Evolutionary conservation across 1,139 yeast genomes (phyloP), one percentile per base, ranked within the genome.

Genomic region (Hanseniaspora uvarum): DNA sequence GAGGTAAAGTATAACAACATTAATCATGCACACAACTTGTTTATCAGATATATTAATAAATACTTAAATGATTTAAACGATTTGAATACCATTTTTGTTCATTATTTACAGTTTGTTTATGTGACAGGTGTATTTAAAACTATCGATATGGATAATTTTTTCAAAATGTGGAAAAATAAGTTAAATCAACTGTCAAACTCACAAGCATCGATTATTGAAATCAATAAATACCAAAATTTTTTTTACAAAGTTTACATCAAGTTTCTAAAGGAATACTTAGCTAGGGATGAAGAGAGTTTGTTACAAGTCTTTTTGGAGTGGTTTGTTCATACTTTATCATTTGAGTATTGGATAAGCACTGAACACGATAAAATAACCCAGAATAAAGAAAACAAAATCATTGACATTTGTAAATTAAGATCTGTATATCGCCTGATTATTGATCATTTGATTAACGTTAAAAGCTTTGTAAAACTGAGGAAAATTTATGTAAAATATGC

Each of bases 11-110:
- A 76, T 46, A 77, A 80, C 59, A 86, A 85, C 62, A 75, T 87
- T 54, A 87, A 87, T 63, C 96, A 89, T 69, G 97, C 97, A 0
- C 70, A 96, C 58, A 89, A 89, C 63, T 61, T 92, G 33, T 70
- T 92, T 43, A 92, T 87, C 55, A 70, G 97, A 39, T 95, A 89
- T 0, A 81, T 86, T 0, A 76, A 81, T 1, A 68, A 44, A n/a
- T 31, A 44, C 31, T 4, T 79, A 0, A 43, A 44, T 23, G 36
- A 23, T 14, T 69, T 89, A 18, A 97, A 97, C 0, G 70, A 86
- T 34, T 81, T 84, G 4, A 92, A 83, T 61, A 89, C 89, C 65
- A 70, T 92, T 31, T 92, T 97, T 97, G 86, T 78, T 62, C 74
- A 83, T 56, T 85, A 84, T 59, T 14, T 50, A 16, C 46, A 49